phyloP scores from a whole-genome alignment of 31 red algal genomes.

The Bonnemaisonia californica region DNA sequence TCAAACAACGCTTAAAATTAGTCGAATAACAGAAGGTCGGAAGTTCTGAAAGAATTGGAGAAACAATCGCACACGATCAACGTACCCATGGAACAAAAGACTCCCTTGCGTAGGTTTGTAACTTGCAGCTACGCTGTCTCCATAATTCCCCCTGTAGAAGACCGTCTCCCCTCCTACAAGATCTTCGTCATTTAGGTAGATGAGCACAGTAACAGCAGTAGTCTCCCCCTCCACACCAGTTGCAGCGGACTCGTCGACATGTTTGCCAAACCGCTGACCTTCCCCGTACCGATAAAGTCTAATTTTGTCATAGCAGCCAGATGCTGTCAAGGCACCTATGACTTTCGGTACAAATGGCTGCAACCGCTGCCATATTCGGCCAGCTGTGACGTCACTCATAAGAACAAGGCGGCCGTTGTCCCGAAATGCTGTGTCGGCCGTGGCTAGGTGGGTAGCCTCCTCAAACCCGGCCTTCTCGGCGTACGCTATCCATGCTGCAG shows the following conservation, averaged over 20 bases:
- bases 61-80: background rate
- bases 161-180: slow-evolving; percentile 35
- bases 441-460: slow-evolving; percentile 1
- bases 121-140: slow-evolving; percentile 2
- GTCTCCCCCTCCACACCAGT: slow-evolving; percentile 9
- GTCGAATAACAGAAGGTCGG: background rate
- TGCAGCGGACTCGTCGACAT: slow-evolving; percentile 29
- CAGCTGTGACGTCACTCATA: background rate
- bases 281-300: slow-evolving; percentile 18
- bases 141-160: slow-evolving; percentile 27
- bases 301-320: slow-evolving; percentile 28
- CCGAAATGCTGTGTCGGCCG: slow-evolving; percentile 1
- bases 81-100: slow-evolving; percentile 23
- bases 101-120: slow-evolving; percentile 5
- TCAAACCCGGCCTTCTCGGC: background rate
- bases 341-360: background rate
- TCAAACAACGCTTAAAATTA: background rate
- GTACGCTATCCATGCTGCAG: slow-evolving; percentile 1
- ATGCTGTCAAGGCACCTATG: background rate
- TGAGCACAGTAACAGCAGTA: slow-evolving; percentile 26
- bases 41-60: too few relatives aligned
- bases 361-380: slow-evolving; percentile 20
- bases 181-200: slow-evolving; percentile 34
- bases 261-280: slow-evolving; percentile 40
- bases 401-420: slow-evolving; percentile 4